Evolutionary conservation across 305 asterid species (phyloP).

Genomic region (Fraxinus latifolia): DNA sequence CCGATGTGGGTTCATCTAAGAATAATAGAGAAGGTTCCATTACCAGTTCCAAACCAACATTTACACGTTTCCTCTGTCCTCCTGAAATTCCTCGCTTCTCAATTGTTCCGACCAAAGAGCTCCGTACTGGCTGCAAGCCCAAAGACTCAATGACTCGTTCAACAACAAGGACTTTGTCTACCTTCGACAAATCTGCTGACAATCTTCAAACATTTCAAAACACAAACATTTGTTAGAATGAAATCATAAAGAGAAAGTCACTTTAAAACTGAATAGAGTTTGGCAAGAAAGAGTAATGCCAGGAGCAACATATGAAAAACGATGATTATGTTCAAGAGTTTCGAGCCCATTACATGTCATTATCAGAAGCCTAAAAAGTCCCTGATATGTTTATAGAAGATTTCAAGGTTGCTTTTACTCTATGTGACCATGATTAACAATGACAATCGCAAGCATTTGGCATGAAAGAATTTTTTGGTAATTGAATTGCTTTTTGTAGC

Average conservation of each 20-base stretch:
- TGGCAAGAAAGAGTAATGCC: neutral
- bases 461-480: neutral
- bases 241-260: neutral
- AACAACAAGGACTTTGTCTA: conserved; percentile 76
- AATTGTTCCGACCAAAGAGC: conserved; percentile 81
- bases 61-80: conserved; percentile 91
- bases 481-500: neutral
- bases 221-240: conserved; percentile 19
- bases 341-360: neutral
- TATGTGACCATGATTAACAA: neutral
- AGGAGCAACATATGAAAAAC: neutral
- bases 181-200: conserved; percentile 63
- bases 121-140: conserved; percentile 75
- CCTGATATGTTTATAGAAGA: neutral
- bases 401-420: neutral
- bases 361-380: neutral
- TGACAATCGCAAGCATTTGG: neutral
- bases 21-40: conserved; percentile 93
- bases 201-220: conserved; percentile 42
- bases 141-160: conserved; percentile 83
- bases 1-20: conserved; percentile 91
- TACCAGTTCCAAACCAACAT: conserved; percentile 95
- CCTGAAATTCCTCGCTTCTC: conserved; percentile 95
- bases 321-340: neutral
- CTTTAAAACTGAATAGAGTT: neutral